phyloP scores from a whole-genome alignment of 2,329 filamentous ascomycete genomes.

The Penicillium sp. region DNA sequence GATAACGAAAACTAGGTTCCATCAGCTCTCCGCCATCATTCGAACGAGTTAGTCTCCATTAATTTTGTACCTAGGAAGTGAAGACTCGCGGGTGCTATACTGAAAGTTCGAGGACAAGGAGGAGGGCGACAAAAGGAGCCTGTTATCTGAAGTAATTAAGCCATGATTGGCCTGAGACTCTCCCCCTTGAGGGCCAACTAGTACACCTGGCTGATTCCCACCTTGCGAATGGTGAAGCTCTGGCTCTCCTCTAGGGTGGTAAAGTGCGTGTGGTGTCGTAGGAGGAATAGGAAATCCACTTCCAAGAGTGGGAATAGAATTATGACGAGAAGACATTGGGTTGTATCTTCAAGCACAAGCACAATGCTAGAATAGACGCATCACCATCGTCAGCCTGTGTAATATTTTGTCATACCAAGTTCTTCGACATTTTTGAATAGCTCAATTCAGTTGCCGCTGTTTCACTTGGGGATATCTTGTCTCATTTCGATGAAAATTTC shows the following conservation, averaged over 20 bases:
- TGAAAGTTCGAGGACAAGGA: background rate
- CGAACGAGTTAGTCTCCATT: background rate
- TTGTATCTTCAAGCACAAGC: background rate
- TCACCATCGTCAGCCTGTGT: background rate
- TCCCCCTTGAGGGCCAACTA: background rate
- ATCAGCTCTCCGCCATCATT: background rate
- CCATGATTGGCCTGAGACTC: background rate
- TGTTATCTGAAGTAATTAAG: background rate
- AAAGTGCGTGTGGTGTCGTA: background rate
- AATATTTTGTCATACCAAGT: background rate
- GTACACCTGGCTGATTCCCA: background rate
- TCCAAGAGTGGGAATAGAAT: background rate
- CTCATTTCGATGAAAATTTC: background rate
- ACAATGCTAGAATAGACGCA: background rate
- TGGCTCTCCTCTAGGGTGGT: background rate
- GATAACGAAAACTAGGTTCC: background rate
- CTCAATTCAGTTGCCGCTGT: background rate
- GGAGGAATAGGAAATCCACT: background rate
- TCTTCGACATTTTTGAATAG: background rate
- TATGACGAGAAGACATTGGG: background rate
- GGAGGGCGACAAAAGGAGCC: background rate
- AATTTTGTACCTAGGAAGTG: conserved; percentile 1
- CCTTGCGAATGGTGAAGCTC: background rate
- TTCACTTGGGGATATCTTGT: background rate
- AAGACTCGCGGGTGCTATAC: background rate